phyloP scores from a whole-genome alignment of 768 basidiomycete genomes.

The Fibroporia radiculosa region DNA sequence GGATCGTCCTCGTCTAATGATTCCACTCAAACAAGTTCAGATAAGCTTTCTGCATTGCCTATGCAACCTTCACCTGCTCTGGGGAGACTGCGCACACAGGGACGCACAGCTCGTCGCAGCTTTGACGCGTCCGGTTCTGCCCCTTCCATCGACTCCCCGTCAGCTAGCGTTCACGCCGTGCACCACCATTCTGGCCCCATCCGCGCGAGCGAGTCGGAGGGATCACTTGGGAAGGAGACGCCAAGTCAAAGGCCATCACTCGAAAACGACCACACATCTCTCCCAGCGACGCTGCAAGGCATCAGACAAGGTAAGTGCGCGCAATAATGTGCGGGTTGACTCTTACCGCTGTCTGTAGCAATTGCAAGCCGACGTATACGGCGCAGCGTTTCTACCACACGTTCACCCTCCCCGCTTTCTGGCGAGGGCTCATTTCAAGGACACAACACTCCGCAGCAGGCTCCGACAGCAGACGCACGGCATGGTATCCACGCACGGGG shows the following conservation, averaged over 20 bases:
- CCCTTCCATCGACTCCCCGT: slow-evolving; percentile 28
- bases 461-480: slow-evolving; percentile 3
- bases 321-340: neutral
- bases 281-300: slow-evolving; percentile 29
- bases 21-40: slow-evolving; percentile 34
- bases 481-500: slow-evolving; percentile 12
- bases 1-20: slow-evolving; percentile 25
- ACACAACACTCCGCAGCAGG: slow-evolving; percentile 9
- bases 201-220: slow-evolving; percentile 26
- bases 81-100: slow-evolving; percentile 23
- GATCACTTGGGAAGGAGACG: slow-evolving; percentile 33
- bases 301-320: slow-evolving; percentile 31
- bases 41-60: slow-evolving; percentile 36
- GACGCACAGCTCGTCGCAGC: slow-evolving; percentile 26
- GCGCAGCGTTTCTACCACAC: slow-evolving; percentile 27
- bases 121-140: slow-evolving; percentile 37
- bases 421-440: slow-evolving; percentile 13
- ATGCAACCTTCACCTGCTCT: slow-evolving; percentile 27
- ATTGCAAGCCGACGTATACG: slow-evolving; percentile 16
- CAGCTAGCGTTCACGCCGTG: slow-evolving; percentile 11
- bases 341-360: slow-evolving; percentile 14
- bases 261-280: slow-evolving; percentile 42
- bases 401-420: slow-evolving; percentile 25
- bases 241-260: slow-evolving; percentile 47
- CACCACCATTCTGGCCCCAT: slow-evolving; percentile 12